phyloP scores from a whole-genome alignment of 139 green algal genomes.

The Astrephomene gubernaculifera region DNA sequence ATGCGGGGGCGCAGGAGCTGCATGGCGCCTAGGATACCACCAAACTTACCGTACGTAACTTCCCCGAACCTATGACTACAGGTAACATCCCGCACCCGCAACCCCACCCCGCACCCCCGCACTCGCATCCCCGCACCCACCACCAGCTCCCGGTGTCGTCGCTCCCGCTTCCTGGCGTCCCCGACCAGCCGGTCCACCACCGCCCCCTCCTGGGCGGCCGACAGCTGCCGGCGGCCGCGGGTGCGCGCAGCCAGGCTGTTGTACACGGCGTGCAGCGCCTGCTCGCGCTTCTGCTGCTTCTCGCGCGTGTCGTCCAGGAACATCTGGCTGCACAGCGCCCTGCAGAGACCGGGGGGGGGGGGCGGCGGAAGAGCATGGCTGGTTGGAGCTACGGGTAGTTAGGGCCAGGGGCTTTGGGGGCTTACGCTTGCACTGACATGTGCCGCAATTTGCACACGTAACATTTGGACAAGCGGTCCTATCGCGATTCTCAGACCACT shows the following conservation, averaged over 20 bases:
- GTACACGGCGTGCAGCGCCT: not conserved
- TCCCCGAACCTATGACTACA: too few species aligned
- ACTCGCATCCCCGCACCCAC: not conserved
- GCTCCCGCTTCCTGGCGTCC: not conserved
- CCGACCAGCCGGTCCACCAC: not conserved
- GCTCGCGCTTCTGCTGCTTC: not conserved
- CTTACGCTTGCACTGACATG: too few species aligned
- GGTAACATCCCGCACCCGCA: too few species aligned
- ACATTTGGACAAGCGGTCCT: too few species aligned
- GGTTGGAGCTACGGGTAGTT: too few species aligned
- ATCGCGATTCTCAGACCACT: too few species aligned
- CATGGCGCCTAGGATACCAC: too few species aligned
- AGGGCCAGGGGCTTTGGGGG: too few species aligned
- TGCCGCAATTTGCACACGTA: too few species aligned
- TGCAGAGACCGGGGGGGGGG: not conserved
- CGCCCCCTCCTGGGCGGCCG: not conserved
- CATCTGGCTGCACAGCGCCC: constrained; percentile 35
- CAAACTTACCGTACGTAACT: too few species aligned
- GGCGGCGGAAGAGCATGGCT: too few species aligned
- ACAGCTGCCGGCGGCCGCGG: not conserved
- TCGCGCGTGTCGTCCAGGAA: constrained; percentile 18
- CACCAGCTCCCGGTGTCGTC: not conserved
- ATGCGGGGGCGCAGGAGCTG: too few species aligned
- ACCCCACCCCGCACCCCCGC: not conserved
- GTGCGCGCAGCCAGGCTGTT: constrained; percentile 3